Evolutionary conservation across 2,329 filamentous ascomycete species (phyloP).

Genomic region (Magnaporthiopsis incrustans): DNA sequence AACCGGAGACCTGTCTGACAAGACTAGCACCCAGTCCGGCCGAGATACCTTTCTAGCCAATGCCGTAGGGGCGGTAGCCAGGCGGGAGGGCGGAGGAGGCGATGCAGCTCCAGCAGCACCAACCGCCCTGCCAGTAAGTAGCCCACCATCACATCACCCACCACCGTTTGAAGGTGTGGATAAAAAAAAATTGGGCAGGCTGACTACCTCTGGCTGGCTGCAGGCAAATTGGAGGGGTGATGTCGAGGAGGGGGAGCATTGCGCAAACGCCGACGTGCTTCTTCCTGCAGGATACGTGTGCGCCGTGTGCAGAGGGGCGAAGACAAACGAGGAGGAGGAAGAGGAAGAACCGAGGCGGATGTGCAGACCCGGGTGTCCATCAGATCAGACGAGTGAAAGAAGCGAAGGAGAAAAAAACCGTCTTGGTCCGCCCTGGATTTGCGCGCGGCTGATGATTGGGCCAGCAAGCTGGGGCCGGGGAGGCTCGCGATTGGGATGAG

Average conservation of each 20-base stretch:
- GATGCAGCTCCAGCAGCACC: neutral
- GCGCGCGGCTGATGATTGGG: neutral
- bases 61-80: neutral
- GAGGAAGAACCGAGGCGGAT: too few species aligned
- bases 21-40: neutral
- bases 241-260: neutral
- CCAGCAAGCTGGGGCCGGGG: neutral
- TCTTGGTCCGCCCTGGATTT: neutral
- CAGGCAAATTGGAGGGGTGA: neutral
- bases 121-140: neutral
- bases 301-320: neutral
- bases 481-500: neutral
- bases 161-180: neutral
- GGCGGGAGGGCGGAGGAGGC: neutral
- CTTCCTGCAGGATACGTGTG: neutral
- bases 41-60: neutral
- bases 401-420: too few species aligned
- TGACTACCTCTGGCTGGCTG: neutral
- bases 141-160: neutral
- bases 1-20: neutral
- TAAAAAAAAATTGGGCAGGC: neutral
- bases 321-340: neutral
- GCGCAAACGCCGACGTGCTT: neutral
- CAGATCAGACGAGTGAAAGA: too few species aligned
- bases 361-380: too few species aligned